Evolutionary conservation across 768 basidiomycete genomes (phyloP).

Genomic region (Tephrocybe sp.): DNA sequence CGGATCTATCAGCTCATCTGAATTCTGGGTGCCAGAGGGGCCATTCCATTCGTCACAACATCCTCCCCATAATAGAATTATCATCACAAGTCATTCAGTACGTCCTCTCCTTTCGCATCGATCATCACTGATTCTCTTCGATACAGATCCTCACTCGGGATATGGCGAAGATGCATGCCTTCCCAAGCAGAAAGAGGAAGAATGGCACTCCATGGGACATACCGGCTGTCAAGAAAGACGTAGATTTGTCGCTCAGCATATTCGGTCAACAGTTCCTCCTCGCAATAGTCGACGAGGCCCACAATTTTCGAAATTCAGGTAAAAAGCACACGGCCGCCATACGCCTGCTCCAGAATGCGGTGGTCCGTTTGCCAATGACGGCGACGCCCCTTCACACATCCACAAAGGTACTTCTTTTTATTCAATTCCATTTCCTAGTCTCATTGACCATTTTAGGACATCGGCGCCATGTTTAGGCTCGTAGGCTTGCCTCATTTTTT

Average conservation of each 20-base stretch:
- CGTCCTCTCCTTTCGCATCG: too few relatives aligned
- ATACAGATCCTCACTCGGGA: too few relatives aligned
- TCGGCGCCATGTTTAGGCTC: conserved; percentile 26
- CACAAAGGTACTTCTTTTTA: conserved; percentile 16
- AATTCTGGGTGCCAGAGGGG: conserved; percentile 21
- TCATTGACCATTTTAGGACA: conserved; percentile 22
- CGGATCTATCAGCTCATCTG: background rate
- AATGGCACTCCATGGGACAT: conserved; percentile 18
- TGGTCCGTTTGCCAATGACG: conserved; percentile 16
- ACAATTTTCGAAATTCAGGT: conserved; percentile 21
- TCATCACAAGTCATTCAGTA: conserved; percentile 27
- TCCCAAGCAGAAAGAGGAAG: background rate
- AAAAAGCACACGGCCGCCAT: conserved; percentile 14
- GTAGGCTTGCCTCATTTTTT: conserved; percentile 26
- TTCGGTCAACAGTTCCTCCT: conserved; percentile 20
- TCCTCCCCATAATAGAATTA: conserved; percentile 10
- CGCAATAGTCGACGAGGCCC: conserved; percentile 21
- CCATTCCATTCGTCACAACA: conserved; percentile 18
- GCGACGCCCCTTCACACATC: conserved; percentile 27
- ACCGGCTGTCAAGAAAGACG: background rate
- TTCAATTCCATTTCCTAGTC: background rate
- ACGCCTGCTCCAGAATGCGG: conserved; percentile 10
- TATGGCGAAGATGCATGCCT: background rate
- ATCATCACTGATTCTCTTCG: too few relatives aligned
- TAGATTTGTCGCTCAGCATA: conserved; percentile 5